These are phyloP conservation scores for Sarocladium oryzae DNA, from an alignment of 2,329 filamentous ascomycete species.

Conservation along the genomic window DNA sequence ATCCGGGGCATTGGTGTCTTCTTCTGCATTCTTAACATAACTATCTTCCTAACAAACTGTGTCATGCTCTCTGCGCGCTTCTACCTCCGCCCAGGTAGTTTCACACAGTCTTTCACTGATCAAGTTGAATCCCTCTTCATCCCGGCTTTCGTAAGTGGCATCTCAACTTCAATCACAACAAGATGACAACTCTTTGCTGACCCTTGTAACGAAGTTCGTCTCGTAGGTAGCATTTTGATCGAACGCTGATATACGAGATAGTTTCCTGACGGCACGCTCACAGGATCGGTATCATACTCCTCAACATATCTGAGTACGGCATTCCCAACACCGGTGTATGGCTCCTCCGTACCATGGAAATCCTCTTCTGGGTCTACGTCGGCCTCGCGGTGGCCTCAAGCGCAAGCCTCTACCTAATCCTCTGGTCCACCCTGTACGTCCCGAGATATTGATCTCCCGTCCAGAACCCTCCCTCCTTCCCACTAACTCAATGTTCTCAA, in stretches of 20 bases:
- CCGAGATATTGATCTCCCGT: neutral
- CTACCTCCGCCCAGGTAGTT: constrained; percentile 61
- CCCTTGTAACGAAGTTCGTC: neutral
- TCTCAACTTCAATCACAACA: neutral
- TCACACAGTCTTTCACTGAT: constrained; percentile 65
- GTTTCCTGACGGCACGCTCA: no score
- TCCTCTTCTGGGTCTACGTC: constrained; percentile 71
- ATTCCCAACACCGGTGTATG: constrained; percentile 54
- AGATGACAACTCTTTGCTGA: neutral
- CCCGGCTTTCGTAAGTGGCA: constrained; percentile 52
- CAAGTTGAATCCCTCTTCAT: constrained; percentile 75
- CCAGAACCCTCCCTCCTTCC: neutral
- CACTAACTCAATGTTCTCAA: constrained; percentile 16
- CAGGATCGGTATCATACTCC: constrained; percentile 68
- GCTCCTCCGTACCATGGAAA: constrained; percentile 52
- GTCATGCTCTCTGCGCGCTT: constrained; percentile 63
- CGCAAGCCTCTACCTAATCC: constrained; percentile 64
- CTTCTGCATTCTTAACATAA: constrained; percentile 57
- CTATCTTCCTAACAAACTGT: constrained; percentile 57
- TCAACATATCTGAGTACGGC: constrained; percentile 74
- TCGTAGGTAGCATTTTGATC: neutral
- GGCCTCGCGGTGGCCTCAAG: constrained; percentile 61
- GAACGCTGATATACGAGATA: no score
- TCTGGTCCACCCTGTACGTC: constrained; percentile 56
- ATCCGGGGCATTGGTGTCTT: constrained; percentile 51